Conservation (phyloP, 2,329 filamentous ascomycete genomes). For the Podosphaera xanthii region DNA sequence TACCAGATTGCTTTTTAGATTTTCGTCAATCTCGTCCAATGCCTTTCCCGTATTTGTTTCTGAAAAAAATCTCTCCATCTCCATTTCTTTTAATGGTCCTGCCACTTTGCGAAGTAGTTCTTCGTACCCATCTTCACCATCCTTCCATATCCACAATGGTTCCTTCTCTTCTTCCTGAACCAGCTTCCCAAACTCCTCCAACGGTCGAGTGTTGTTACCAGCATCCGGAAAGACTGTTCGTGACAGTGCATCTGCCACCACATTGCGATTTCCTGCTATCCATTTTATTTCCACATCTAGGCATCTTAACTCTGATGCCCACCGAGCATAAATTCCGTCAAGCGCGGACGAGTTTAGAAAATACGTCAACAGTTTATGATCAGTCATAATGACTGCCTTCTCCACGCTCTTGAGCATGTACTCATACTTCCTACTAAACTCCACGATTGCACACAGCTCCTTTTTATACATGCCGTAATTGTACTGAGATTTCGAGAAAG, state of each 20-base stretch:
- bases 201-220: background rate
- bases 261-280: background rate
- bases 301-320: background rate
- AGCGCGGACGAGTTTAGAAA: background rate
- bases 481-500: constrained; percentile 2
- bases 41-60: too few relatives aligned
- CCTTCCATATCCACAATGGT: background rate
- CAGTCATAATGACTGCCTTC: background rate
- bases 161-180: background rate
- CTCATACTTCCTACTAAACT: constrained; percentile 3
- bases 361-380: background rate
- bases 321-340: background rate
- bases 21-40: too few relatives aligned
- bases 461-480: constrained; percentile 2
- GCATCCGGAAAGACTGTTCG: background rate
- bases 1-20: too few relatives aligned
- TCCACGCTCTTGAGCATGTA: background rate
- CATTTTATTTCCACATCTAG: background rate
- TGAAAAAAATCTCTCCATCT: too few relatives aligned
- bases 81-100: too few relatives aligned
- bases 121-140: background rate
- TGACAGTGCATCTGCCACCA: background rate
- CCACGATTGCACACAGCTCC: background rate
- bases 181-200: background rate
- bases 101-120: background rate